Percentiles rank a stretch among this genome's conserved stretches.
These are phyloP conservation scores for Penicillium sp. DNA, from an alignment of 2,329 filamentous ascomycete species.

Conservation along the genomic window DNA sequence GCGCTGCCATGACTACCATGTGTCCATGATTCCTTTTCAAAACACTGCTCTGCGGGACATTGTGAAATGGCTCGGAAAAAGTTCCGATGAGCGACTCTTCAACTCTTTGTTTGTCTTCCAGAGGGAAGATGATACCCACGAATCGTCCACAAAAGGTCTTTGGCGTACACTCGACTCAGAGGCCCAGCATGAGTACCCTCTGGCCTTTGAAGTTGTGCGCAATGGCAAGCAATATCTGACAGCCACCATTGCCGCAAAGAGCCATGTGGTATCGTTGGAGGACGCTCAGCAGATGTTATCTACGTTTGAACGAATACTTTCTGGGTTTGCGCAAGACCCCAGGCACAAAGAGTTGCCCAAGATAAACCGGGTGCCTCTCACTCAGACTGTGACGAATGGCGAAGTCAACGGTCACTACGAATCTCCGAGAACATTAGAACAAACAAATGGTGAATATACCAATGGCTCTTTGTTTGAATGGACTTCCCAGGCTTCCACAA, in stretches of 20 bases:
- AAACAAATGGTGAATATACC: neutral
- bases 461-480: slow-evolving; percentile 51
- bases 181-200: slow-evolving; percentile 63
- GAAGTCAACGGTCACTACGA: neutral
- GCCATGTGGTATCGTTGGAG: slow-evolving; percentile 36
- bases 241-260: slow-evolving; percentile 60
- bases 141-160: slow-evolving; percentile 31
- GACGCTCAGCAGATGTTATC: slow-evolving; percentile 40
- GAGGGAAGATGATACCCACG: slow-evolving; percentile 37
- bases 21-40: slow-evolving; percentile 66
- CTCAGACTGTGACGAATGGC: neutral
- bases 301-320: slow-evolving; percentile 42
- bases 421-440: neutral
- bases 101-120: slow-evolving; percentile 83
- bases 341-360: slow-evolving; percentile 11
- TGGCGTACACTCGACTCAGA: slow-evolving; percentile 57
- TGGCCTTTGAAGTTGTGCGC: slow-evolving; percentile 72
- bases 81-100: slow-evolving; percentile 61
- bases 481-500: slow-evolving; percentile 50
- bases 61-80: slow-evolving; percentile 69
- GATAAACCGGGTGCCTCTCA: slow-evolving; percentile 7
- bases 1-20: slow-evolving; percentile 69
- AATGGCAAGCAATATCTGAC: slow-evolving; percentile 47
- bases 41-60: slow-evolving; percentile 76
- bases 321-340: slow-evolving; percentile 34